These are phyloP conservation scores for Cryptococcus wingfieldii DNA, from an alignment of 1,284 basidiomycete genomes.

Conservation along the genomic window DNA sequence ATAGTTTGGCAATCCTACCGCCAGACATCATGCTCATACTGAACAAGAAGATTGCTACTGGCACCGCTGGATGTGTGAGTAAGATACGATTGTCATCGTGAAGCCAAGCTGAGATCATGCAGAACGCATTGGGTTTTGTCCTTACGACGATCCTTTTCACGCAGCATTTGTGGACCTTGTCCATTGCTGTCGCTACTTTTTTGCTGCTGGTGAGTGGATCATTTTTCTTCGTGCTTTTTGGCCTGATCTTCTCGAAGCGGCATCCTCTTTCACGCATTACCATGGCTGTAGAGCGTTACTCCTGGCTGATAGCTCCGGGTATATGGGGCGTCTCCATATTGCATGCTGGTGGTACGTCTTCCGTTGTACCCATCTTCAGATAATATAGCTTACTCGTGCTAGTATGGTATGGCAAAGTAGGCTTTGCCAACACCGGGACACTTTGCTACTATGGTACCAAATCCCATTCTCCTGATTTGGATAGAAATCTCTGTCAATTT, in stretches of 20 bases:
- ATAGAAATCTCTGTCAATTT: conserved; percentile 41
- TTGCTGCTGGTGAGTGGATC: conserved; percentile 33
- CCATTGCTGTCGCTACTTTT: conserved; percentile 41
- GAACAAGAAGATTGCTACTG: conserved; percentile 17
- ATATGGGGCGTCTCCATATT: conserved; percentile 32
- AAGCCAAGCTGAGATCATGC: not conserved
- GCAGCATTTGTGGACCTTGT: conserved; percentile 43
- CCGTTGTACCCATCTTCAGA: too few species aligned
- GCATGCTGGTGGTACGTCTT: conserved; percentile 36
- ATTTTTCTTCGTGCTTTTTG: not conserved
- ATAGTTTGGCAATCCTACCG: conserved; percentile 28
- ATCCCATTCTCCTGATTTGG: conserved; percentile 8
- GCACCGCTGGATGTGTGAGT: conserved; percentile 33
- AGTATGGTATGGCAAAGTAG: conserved; percentile 37
- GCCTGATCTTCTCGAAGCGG: conserved; percentile 35
- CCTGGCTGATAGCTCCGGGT: conserved; percentile 20
- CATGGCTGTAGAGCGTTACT: conserved; percentile 29
- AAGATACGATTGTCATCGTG: not conserved
- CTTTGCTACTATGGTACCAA: conserved; percentile 38
- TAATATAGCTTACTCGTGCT: not conserved
- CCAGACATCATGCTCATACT: conserved; percentile 25
- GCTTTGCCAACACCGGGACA: conserved; percentile 27
- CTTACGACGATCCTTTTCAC: conserved; percentile 36
- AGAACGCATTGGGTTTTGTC: conserved; percentile 35
- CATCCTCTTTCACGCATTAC: conserved; percentile 39